These are phyloP conservation scores for Verticillium klebahnii DNA, from an alignment of 2,329 filamentous ascomycete genomes.

Conservation along the genomic window DNA sequence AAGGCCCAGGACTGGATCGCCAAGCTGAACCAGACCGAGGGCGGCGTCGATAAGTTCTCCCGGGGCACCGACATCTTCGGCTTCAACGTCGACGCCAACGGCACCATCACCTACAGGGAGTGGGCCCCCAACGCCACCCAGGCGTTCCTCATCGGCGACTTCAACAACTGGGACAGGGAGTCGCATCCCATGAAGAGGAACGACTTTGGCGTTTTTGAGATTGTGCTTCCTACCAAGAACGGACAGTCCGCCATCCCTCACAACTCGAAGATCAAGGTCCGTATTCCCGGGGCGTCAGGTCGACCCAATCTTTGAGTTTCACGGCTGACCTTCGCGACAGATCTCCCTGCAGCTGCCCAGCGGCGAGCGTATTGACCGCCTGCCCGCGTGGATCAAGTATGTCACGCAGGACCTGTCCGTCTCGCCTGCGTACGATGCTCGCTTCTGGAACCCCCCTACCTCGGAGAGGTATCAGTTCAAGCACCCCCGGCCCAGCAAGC, in stretches of 20 bases:
- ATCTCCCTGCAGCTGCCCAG: constrained; percentile 77
- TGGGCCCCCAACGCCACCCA: constrained; percentile 89
- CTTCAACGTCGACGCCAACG: constrained; percentile 74
- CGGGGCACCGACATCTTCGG: constrained; percentile 86
- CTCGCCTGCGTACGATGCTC: constrained; percentile 88
- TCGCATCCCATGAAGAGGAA: constrained; percentile 86
- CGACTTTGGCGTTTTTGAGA: constrained; percentile 80
- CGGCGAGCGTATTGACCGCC: constrained; percentile 77
- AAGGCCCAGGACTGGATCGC: constrained; percentile 85
- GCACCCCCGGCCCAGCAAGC: constrained; percentile 76
- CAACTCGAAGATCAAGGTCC: constrained; percentile 92
- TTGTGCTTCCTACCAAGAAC: constrained; percentile 66
- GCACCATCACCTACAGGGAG: constrained; percentile 87
- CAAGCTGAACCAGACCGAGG: constrained; percentile 76
- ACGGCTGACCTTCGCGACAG: constrained; percentile 35
- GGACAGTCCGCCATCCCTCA: constrained; percentile 80
- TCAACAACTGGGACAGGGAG: constrained; percentile 86
- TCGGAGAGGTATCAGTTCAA: constrained; percentile 79
- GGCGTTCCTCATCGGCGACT: constrained; percentile 88
- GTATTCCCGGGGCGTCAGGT: constrained; percentile 7
- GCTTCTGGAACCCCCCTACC: constrained; percentile 92
- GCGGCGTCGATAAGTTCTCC: constrained; percentile 87
- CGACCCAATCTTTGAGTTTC: background rate
- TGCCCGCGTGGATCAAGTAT: constrained; percentile 96
- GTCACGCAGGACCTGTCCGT: constrained; percentile 89